A percentile compares a stretch with the other conserved stretches of the same genome.
phyloP scores from a whole-genome alignment of 2,329 filamentous ascomycete species.

The Metarhizium guizhouense region DNA sequence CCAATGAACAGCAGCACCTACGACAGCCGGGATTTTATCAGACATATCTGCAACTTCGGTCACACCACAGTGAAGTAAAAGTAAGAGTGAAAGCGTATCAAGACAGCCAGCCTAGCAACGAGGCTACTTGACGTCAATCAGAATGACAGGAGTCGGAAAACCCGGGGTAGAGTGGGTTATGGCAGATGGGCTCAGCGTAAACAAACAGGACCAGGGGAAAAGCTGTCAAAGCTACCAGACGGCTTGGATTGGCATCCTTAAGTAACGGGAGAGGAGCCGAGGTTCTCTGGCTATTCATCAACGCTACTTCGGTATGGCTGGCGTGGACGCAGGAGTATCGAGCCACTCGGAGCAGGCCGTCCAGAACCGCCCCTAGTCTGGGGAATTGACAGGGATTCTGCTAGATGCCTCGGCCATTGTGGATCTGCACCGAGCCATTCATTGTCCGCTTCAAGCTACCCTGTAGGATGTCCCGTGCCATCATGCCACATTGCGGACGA shows the following conservation, averaged over 20 bases:
- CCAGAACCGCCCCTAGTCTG: neutral
- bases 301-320: neutral
- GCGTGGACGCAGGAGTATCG: neutral
- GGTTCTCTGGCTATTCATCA: constrained; percentile 1
- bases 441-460: too few relatives aligned
- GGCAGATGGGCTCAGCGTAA: neutral
- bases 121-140: neutral
- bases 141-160: neutral
- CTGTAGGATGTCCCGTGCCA: too few relatives aligned
- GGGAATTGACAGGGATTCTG: neutral
- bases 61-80: neutral
- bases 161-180: neutral
- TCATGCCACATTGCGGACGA: neutral
- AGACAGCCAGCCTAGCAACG: neutral
- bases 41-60: constrained; percentile 15
- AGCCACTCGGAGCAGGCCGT: neutral
- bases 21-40: constrained; percentile 23
- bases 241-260: neutral
- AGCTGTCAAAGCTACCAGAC: neutral
- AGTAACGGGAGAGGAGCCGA: constrained; percentile 4
- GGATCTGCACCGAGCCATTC: neutral
- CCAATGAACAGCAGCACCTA: constrained; percentile 8
- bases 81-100: neutral
- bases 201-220: neutral
- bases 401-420: neutral